Conservation (phyloP, 768 basidiomycete species). For the Auriculariales sp. region DNA sequence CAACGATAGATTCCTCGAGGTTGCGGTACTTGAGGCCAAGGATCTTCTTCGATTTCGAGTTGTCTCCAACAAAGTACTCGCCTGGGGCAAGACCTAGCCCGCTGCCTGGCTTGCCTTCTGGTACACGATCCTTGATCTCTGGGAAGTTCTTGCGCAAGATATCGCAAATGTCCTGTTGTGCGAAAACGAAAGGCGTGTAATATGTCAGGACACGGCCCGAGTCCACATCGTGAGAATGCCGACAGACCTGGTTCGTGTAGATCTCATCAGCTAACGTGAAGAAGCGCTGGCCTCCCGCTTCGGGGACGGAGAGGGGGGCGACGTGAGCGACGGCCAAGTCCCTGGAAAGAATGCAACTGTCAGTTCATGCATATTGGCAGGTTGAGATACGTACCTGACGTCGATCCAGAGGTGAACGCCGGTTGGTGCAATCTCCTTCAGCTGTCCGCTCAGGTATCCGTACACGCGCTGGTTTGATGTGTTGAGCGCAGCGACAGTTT, state of each 20-base stretch:
- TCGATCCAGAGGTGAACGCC: slow-evolving; percentile 1
- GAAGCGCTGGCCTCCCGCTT: slow-evolving; percentile 43
- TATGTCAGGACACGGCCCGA: no score
- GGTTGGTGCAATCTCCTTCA: neutral
- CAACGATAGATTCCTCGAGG: neutral
- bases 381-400: no score
- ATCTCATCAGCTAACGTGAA: slow-evolving; percentile 22
- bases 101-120: neutral
- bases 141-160: neutral
- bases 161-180: neutral
- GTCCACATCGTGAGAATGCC: no score
- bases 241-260: neutral
- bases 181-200: no score
- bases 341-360: no score
- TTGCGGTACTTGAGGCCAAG: neutral
- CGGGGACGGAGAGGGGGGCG: slow-evolving; percentile 32
- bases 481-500: neutral
- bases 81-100: neutral
- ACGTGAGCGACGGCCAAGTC: slow-evolving; percentile 42
- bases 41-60: neutral
- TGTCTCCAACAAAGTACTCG: neutral
- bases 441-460: neutral
- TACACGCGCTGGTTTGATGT: neutral
- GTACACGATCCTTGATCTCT: neutral
- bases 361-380: no score